Evolutionary conservation across 495 filamentous ascomycete species (phyloP).

Genomic region (Trichodelitschia bisporula): DNA sequence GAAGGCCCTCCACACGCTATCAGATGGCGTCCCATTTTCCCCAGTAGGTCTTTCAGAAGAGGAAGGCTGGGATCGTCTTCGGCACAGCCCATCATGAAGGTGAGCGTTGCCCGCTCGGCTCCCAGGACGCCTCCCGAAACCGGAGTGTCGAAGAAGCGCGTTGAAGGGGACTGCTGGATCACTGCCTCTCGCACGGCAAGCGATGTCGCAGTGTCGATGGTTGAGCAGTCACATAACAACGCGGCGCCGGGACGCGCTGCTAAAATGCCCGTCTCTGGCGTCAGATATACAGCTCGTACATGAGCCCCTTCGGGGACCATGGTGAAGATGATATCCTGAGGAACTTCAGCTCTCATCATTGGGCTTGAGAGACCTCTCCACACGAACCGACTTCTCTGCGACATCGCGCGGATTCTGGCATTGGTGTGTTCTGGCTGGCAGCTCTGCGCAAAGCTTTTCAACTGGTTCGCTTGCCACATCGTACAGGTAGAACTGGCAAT

Average conservation of each 20-base stretch:
- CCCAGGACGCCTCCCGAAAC: background rate
- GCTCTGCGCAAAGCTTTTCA: constrained; percentile 13
- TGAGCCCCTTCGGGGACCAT: constrained; percentile 1
- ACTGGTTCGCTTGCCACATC: constrained; percentile 16
- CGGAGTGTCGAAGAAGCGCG: background rate
- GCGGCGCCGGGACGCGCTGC: background rate
- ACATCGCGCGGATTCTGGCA: constrained; percentile 17
- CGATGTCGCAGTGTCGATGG: constrained; percentile 1
- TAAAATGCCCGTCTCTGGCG: background rate
- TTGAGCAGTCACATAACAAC: background rate
- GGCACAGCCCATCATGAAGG: background rate
- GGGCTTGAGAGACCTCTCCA: too few species aligned
- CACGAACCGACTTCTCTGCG: constrained; percentile 19
- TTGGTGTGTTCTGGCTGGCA: constrained; percentile 9
- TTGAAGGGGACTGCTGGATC: background rate
- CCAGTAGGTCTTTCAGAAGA: constrained; percentile 3
- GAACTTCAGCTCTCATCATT: too few species aligned
- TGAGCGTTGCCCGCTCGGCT: background rate
- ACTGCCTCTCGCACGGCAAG: background rate
- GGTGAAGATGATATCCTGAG: background rate
- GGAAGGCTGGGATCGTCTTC: background rate
- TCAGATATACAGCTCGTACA: background rate
- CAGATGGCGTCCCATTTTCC: constrained; percentile 22
- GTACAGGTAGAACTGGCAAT: constrained; percentile 16
- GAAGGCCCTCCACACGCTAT: constrained; percentile 26